Evolutionary conservation across 2,329 filamentous ascomycete species (phyloP).

Genomic region (Cercospora brassicicola): DNA sequence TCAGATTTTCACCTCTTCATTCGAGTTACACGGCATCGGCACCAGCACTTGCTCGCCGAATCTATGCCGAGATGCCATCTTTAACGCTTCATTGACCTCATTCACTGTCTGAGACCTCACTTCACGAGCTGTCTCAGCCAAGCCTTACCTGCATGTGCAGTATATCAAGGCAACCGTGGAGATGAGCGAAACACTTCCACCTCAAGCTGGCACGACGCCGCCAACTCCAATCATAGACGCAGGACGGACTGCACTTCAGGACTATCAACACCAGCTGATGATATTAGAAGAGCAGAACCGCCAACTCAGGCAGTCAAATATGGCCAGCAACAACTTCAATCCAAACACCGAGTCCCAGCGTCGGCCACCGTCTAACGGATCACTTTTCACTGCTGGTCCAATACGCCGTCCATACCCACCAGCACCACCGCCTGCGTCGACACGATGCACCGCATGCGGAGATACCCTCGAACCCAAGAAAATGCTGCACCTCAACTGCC

Average conservation of each 20-base stretch:
- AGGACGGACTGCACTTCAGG: not conserved
- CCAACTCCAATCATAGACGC: not conserved
- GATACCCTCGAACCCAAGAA: not conserved
- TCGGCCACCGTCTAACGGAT: not conserved
- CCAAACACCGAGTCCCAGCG: not conserved
- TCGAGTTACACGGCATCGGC: not conserved
- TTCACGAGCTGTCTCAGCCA: not conserved
- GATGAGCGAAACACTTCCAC: not conserved
- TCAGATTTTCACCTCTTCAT: not conserved
- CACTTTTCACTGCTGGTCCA: not conserved
- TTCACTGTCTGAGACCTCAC: slow-evolving; percentile 1
- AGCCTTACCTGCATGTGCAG: not conserved
- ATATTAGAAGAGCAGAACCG: not conserved
- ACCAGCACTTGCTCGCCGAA: not conserved
- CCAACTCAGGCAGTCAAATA: not conserved
- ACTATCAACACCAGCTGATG: not conserved
- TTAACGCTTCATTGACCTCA: not conserved
- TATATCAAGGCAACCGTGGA: not conserved
- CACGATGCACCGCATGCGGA: slow-evolving; percentile 10
- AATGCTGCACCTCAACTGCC: slow-evolving; percentile 18
- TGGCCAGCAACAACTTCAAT: not conserved
- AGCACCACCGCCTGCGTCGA: not conserved
- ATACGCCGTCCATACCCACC: not conserved
- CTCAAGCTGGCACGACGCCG: not conserved
- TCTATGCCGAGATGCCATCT: not conserved